Evolutionary conservation across 192 early-diverging fungal genomes (phyloP).

Genomic region (Coemansia sp.): DNA sequence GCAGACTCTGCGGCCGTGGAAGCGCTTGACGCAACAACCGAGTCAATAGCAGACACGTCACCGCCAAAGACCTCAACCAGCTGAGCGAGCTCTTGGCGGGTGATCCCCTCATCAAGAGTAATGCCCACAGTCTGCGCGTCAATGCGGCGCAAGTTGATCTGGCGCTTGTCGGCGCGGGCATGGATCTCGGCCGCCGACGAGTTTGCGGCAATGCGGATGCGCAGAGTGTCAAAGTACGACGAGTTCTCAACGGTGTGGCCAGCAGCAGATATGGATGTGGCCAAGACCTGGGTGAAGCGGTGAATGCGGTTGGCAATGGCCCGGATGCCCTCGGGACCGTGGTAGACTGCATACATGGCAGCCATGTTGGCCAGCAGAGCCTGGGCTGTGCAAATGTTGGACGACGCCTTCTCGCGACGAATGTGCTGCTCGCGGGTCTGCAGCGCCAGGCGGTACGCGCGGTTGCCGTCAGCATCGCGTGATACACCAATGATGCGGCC

Average conservation of each 20-base stretch:
- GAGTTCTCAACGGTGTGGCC: constrained; percentile 83
- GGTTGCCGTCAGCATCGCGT: constrained; percentile 83
- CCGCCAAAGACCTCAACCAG: constrained; percentile 80
- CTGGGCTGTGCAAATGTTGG: constrained; percentile 99
- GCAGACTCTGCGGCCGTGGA: constrained; percentile 52
- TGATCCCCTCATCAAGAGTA: constrained; percentile 91
- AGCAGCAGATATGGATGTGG: constrained; percentile 66
- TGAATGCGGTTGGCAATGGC: constrained; percentile 93
- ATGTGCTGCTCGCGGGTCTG: constrained; percentile 99
- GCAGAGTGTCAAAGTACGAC: constrained; percentile 94
- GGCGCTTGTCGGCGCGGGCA: constrained; percentile 66
- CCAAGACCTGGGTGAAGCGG: constrained; percentile 83
- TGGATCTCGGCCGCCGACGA: constrained; percentile 65
- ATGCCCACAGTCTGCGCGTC: constrained; percentile 76
- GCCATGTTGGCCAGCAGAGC: constrained; percentile 99
- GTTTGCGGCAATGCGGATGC: constrained; percentile 66
- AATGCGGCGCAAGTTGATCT: constrained; percentile 89
- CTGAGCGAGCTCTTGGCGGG: constrained; percentile 75
- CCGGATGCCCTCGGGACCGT: constrained; percentile 90
- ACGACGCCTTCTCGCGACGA: constrained; percentile 97
- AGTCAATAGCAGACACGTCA: constrained; percentile 57
- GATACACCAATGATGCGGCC: constrained; percentile 96
- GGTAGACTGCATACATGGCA: constrained; percentile 99
- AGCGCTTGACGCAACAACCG: constrained; percentile 53
- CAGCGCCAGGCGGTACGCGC: constrained; percentile 91